Conservation (phyloP, 2,329 filamentous ascomycete species). For the Phaeomoniella chlamydospora region DNA sequence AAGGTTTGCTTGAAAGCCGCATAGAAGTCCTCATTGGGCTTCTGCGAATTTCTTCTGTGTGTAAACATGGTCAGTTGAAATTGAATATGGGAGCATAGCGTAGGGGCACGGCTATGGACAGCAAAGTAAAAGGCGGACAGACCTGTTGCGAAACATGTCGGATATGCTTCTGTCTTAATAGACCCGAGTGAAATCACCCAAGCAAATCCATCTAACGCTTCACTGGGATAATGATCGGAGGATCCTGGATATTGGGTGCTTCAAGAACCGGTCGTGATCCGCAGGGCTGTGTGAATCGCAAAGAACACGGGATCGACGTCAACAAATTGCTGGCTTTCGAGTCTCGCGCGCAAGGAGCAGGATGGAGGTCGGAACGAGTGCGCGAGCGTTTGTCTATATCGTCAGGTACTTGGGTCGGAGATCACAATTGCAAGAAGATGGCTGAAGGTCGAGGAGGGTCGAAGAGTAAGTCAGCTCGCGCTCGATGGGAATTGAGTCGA, state of each 20-base stretch:
- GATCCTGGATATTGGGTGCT: not conserved
- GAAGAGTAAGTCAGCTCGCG: too few relatives aligned
- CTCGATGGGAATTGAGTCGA: too few relatives aligned
- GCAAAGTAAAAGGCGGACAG: constrained; percentile 11
- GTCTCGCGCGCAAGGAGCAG: too few relatives aligned
- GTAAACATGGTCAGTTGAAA: constrained; percentile 6
- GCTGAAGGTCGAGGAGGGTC: too few relatives aligned
- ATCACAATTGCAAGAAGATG: too few relatives aligned
- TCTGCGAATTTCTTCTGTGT: constrained; percentile 60
- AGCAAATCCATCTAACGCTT: not conserved
- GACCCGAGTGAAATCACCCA: not conserved
- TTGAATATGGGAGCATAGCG: constrained; percentile 3
- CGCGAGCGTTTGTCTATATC: too few relatives aligned
- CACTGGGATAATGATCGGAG: too few relatives aligned
- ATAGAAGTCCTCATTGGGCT: constrained; percentile 73
- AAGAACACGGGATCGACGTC: too few relatives aligned
- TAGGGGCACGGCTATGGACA: constrained; percentile 6
- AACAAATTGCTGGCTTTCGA: too few relatives aligned
- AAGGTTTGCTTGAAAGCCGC: constrained; percentile 74
- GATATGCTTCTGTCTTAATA: not conserved
- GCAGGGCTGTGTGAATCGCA: not conserved
- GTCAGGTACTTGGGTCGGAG: too few relatives aligned
- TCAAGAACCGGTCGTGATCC: not conserved
- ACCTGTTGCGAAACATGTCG: constrained; percentile 36
- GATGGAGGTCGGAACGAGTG: too few relatives aligned